phyloP scores from a whole-genome alignment of 371 early-diverging fungal species.

The Mucor plumbeus region DNA sequence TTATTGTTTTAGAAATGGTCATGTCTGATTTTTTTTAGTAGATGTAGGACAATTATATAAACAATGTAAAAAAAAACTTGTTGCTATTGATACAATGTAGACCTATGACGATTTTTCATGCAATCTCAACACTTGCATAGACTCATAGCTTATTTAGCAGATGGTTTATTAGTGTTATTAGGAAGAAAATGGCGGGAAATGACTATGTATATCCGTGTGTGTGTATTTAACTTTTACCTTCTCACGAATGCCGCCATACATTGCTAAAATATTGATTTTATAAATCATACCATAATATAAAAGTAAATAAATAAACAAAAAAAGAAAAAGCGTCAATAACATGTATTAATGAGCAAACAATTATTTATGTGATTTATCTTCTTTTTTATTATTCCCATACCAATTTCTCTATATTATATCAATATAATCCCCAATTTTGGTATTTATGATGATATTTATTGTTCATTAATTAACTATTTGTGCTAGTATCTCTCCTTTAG shows the following conservation, averaged over 20 bases:
- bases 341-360: background rate
- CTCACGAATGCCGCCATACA: background rate
- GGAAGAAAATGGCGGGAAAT: background rate
- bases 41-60: too few relatives aligned
- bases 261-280: background rate
- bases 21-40: background rate
- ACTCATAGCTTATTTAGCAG: background rate
- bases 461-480: background rate
- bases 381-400: background rate
- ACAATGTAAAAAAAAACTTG: too few relatives aligned
- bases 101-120: background rate
- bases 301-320: background rate
- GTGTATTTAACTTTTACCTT: slow-evolving; percentile 2
- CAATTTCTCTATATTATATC: background rate
- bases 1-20: background rate
- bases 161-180: background rate
- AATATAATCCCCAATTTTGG: background rate
- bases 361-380: background rate
- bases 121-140: background rate
- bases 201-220: background rate
- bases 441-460: background rate
- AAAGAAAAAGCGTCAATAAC: background rate
- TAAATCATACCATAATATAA: background rate
- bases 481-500: background rate
- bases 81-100: background rate